These are phyloP conservation scores for Stentor coeruleus DNA, from an alignment of 73 alveolate genomes.

Conservation along the genomic window DNA sequence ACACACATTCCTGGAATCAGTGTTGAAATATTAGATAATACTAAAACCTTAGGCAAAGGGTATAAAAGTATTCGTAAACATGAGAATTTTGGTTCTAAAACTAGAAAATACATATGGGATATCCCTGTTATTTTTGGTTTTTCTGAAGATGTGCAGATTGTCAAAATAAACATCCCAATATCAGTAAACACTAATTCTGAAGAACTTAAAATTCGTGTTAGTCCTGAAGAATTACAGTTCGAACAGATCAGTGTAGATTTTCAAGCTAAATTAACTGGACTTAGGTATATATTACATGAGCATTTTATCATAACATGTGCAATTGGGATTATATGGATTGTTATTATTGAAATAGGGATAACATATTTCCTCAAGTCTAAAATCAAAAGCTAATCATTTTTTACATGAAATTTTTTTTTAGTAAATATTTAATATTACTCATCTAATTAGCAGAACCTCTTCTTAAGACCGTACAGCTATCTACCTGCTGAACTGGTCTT, in stretches of 20 bases:
- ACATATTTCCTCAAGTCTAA: not conserved
- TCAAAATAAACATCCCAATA: not conserved
- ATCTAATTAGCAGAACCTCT: not conserved
- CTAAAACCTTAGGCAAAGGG: not conserved
- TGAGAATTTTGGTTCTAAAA: too few relatives aligned
- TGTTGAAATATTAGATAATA: not conserved
- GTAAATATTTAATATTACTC: too few relatives aligned
- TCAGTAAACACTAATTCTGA: not conserved
- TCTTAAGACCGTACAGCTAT: not conserved
- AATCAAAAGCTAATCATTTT: not conserved
- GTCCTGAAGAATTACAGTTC: not conserved
- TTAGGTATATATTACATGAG: not conserved
- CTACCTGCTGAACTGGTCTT: not conserved
- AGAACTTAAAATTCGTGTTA: too few relatives aligned
- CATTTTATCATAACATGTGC: not conserved
- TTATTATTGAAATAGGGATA: too few relatives aligned
- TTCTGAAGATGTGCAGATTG: not conserved
- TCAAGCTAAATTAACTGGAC: not conserved
- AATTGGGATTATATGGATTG: not conserved
- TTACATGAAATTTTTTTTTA: too few relatives aligned
- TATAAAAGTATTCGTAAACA: not conserved
- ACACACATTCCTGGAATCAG: not conserved
- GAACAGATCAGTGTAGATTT: not conserved
- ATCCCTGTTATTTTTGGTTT: not conserved
- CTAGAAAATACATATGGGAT: not conserved